Conservation (phyloP, 768 basidiomycete species). For the Suillus occidentalis region DNA sequence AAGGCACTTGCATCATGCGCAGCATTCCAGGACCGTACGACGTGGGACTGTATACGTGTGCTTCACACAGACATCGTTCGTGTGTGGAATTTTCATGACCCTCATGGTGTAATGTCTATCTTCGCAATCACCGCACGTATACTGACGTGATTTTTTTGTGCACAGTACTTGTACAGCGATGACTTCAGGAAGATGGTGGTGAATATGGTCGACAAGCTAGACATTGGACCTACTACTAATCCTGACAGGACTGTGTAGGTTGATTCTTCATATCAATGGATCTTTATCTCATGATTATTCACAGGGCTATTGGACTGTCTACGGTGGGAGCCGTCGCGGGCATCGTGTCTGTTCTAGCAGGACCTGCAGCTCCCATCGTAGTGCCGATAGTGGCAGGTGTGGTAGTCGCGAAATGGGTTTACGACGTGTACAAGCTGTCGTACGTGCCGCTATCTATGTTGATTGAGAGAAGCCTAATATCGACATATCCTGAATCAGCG, state of each 20-base stretch:
- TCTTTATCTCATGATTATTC: neutral
- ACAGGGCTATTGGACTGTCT: neutral
- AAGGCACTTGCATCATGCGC: neutral
- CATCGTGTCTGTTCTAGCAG: neutral
- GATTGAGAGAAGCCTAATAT: neutral
- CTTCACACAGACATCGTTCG: neutral
- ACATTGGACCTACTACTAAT: neutral
- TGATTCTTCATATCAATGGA: neutral
- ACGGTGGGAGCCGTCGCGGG: neutral
- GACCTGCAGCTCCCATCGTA: neutral
- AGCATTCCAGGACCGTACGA: neutral
- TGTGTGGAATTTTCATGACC: neutral
- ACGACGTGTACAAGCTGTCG: neutral
- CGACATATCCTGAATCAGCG: neutral
- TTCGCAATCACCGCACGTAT: neutral
- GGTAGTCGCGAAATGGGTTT: neutral
- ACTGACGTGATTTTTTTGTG: neutral
- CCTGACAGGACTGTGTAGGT: neutral
- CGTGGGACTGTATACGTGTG: neutral
- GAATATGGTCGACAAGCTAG: neutral
- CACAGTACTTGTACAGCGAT: neutral
- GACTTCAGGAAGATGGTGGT: neutral
- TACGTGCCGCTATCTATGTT: neutral
- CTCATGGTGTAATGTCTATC: neutral
- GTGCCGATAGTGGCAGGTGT: neutral